phyloP scores from a whole-genome alignment of 352 stramenopile species.

The Pythium phragmitis region DNA sequence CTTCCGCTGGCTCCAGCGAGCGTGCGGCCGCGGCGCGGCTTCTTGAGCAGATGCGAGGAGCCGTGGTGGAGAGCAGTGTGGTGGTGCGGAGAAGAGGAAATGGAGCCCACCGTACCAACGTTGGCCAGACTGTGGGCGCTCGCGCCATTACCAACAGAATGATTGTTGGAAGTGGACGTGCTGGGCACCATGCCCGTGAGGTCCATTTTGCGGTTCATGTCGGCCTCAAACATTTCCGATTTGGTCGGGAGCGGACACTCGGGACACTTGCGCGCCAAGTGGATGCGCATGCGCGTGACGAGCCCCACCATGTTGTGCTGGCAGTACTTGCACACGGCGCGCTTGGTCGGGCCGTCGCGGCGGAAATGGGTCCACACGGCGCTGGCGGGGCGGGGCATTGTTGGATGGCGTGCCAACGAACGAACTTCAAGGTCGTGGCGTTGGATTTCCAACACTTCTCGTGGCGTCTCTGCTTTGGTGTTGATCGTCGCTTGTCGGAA shows the following conservation, averaged over 20 bases:
- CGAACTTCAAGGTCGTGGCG: background rate
- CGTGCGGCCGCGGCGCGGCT: slow-evolving; percentile 25
- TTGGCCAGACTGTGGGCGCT: slow-evolving; percentile 1
- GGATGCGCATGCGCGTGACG: slow-evolving; percentile 60
- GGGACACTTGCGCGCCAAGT: slow-evolving; percentile 58
- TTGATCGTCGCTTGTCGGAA: slow-evolving; percentile 29
- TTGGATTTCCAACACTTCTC: slow-evolving; percentile 11
- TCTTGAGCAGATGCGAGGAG: slow-evolving; percentile 25
- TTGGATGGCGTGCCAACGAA: background rate
- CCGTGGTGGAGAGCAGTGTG: slow-evolving; percentile 9
- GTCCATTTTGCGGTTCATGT: slow-evolving; percentile 42
- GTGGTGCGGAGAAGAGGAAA: slow-evolving; percentile 6
- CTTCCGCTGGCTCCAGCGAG: background rate
- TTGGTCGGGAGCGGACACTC: slow-evolving; percentile 49
- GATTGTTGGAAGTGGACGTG: background rate
- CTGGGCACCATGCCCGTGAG: slow-evolving; percentile 21
- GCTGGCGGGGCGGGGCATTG: slow-evolving; percentile 59
- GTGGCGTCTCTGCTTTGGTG: slow-evolving; percentile 4
- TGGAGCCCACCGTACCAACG: background rate
- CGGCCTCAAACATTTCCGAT: slow-evolving; percentile 44
- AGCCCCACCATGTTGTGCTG: slow-evolving; percentile 73
- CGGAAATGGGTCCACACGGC: slow-evolving; percentile 64
- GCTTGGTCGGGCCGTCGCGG: slow-evolving; percentile 54
- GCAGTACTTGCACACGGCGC: slow-evolving; percentile 77
- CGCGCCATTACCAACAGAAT: background rate